A percentile compares a stretch with the other conserved stretches of the same genome.
Evolutionary conservation across 2,329 filamentous ascomycete genomes (phyloP).

Genomic region (Calonectria pauciramosa): DNA sequence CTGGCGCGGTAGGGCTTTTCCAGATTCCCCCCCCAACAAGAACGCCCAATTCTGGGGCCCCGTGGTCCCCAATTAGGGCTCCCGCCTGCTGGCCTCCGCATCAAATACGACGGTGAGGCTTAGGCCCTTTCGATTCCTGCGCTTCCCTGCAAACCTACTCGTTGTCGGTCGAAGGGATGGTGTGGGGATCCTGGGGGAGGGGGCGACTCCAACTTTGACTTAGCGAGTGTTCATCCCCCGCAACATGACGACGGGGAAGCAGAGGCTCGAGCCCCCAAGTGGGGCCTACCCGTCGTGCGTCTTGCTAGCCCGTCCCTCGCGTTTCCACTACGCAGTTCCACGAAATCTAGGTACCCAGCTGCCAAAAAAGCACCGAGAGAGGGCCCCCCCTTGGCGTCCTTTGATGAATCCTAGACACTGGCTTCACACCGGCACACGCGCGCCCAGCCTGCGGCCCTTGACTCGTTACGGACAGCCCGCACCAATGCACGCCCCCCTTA

Average conservation of each 20-base stretch:
- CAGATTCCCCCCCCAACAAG: conserved; percentile 27
- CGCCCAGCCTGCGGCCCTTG: conserved; percentile 20
- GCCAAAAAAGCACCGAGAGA: conserved; percentile 8
- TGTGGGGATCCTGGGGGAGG: conserved; percentile 43
- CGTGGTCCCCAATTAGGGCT: conserved; percentile 26
- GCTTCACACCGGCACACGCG: conserved; percentile 19
- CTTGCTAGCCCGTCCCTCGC: not conserved
- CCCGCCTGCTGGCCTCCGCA: conserved; percentile 27
- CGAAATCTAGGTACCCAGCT: not conserved
- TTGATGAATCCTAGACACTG: conserved; percentile 36
- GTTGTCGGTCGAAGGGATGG: conserved; percentile 43
- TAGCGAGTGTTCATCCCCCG: conserved; percentile 39
- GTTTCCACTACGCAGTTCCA: conserved; percentile 19
- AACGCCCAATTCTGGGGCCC: conserved; percentile 19
- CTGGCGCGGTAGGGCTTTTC: not conserved
- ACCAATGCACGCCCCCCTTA: conserved; percentile 26
- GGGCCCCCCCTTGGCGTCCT: conserved; percentile 1
- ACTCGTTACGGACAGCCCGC: conserved; percentile 36
- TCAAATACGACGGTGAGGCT: conserved; percentile 34
- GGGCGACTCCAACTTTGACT: conserved; percentile 37
- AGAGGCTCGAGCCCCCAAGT: conserved; percentile 25
- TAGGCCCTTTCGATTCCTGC: not conserved
- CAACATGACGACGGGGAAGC: conserved; percentile 37
- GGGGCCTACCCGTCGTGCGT: conserved; percentile 20
- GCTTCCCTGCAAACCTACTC: not conserved